Evolutionary conservation across 2,329 filamentous ascomycete species (phyloP).

Genomic region (Colletotrichum eleusines): DNA sequence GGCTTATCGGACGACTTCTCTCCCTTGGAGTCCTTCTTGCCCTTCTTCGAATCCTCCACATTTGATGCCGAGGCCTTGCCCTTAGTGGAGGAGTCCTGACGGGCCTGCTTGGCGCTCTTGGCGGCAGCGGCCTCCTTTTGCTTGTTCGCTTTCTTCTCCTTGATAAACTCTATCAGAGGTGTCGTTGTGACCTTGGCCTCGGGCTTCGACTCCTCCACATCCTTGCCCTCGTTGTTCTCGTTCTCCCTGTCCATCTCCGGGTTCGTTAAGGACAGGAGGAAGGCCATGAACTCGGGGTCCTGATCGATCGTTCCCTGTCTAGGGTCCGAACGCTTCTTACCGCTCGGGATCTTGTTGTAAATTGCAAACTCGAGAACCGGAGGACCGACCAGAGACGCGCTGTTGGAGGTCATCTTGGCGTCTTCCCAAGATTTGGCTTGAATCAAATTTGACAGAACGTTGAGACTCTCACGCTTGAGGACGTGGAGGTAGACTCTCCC

Average conservation of each 20-base stretch:
- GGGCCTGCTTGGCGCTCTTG: slow-evolving; percentile 67
- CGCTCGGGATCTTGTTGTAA: slow-evolving; percentile 84
- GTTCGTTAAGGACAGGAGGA: slow-evolving; percentile 88
- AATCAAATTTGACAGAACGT: slow-evolving; percentile 76
- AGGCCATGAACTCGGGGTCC: slow-evolving; percentile 94
- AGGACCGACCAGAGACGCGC: slow-evolving; percentile 79
- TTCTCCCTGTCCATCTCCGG: slow-evolving; percentile 63
- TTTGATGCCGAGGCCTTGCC: slow-evolving; percentile 53
- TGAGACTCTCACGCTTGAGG: slow-evolving; percentile 75
- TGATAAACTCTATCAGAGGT: slow-evolving; percentile 88
- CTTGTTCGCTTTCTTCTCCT: slow-evolving; percentile 89
- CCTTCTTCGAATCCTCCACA: slow-evolving; percentile 62
- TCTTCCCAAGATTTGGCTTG: slow-evolving; percentile 81
- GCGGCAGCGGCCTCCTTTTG: slow-evolving; percentile 67
- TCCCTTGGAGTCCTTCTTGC: slow-evolving; percentile 70
- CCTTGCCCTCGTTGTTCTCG: slow-evolving; percentile 58
- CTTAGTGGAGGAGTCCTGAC: slow-evolving; percentile 66
- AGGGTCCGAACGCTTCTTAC: slow-evolving; percentile 81
- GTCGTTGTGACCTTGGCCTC: slow-evolving; percentile 80
- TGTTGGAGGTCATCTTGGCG: slow-evolving; percentile 80
- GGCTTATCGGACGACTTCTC: slow-evolving; percentile 64
- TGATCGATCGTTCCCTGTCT: slow-evolving; percentile 96
- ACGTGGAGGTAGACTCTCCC: slow-evolving; percentile 87
- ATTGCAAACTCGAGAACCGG: slow-evolving; percentile 85
- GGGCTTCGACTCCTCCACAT: slow-evolving; percentile 62